These are phyloP conservation scores for Mycosphaerella arachidis DNA, from an alignment of 2,329 filamentous ascomycete species.

Conservation along the genomic window DNA sequence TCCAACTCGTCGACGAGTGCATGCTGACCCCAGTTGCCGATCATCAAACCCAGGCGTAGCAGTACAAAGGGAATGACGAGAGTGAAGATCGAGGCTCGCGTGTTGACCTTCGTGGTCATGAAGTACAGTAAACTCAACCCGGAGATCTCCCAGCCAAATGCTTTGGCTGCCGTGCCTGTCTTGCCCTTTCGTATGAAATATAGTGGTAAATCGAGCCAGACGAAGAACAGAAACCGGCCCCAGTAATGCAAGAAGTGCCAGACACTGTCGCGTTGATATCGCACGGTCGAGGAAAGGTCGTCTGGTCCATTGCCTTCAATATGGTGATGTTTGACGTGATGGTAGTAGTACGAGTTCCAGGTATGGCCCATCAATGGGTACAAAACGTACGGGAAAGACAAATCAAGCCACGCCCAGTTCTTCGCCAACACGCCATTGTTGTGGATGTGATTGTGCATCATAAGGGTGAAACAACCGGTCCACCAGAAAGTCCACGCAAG, in stretches of 20 bases:
- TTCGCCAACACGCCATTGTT: slow-evolving; percentile 63
- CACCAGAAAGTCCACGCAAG: slow-evolving; percentile 63
- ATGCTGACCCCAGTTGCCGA: slow-evolving; percentile 81
- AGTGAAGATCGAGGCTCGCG: slow-evolving; percentile 58
- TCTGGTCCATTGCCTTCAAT: slow-evolving; percentile 75
- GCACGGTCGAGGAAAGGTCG: slow-evolving; percentile 70
- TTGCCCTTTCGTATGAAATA: slow-evolving; percentile 68
- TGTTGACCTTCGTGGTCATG: slow-evolving; percentile 48
- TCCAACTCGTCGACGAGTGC: slow-evolving; percentile 72
- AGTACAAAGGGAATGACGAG: slow-evolving; percentile 62
- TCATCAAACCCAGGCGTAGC: slow-evolving; percentile 69
- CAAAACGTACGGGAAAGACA: slow-evolving; percentile 65
- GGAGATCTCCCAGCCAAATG: slow-evolving; percentile 57
- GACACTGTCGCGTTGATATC: slow-evolving; percentile 67
- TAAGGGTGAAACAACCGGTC: slow-evolving; percentile 69
- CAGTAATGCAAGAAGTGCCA: slow-evolving; percentile 67
- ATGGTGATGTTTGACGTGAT: slow-evolving; percentile 82
- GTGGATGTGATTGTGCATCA: slow-evolving; percentile 84
- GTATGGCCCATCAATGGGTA: slow-evolving; percentile 78
- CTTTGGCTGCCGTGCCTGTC: slow-evolving; percentile 49
- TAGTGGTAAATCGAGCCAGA: slow-evolving; percentile 69
- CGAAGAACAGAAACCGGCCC: slow-evolving; percentile 65
- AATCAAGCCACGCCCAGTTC: slow-evolving; percentile 55
- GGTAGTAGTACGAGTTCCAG: slow-evolving; percentile 81
- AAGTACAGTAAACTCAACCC: slow-evolving; percentile 53